A percentile compares a stretch with the other conserved stretches of the same genome.
Evolutionary conservation across 306 rosid genomes (phyloP).

Genomic region (Hylodesmum podocarpum): DNA sequence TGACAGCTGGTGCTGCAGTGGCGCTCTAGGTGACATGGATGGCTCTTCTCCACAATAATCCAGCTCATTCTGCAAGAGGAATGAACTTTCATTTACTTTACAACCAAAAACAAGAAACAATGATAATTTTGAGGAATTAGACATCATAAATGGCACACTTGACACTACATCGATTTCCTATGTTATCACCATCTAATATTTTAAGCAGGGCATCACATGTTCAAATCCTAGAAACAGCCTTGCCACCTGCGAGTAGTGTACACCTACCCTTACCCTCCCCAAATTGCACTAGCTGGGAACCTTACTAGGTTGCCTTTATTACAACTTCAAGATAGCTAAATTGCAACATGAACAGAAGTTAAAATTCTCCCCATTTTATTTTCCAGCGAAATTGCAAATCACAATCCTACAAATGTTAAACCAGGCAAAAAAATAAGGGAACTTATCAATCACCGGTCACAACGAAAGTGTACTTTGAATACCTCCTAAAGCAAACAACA

Average conservation of each 20-base stretch:
- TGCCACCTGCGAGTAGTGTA: background rate
- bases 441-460: background rate
- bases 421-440: background rate
- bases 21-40: conserved; percentile 69
- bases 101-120: background rate
- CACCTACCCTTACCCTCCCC: background rate
- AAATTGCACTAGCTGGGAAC: background rate
- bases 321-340: background rate
- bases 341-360: background rate
- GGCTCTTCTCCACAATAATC: conserved; percentile 79
- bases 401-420: background rate
- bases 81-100: background rate
- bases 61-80: conserved; percentile 59
- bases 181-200: background rate
- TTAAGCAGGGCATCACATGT: background rate
- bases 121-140: background rate
- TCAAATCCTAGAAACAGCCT: background rate
- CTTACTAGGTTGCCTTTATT: background rate
- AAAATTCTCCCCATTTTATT: background rate
- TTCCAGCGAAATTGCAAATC: background rate
- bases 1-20: conserved; percentile 53
- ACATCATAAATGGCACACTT: background rate
- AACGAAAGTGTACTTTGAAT: background rate
- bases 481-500: background rate
- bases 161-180: background rate